Percentiles rank a stretch among this genome's conserved stretches.
These are phyloP conservation scores for Mortierella sp. DNA, from an alignment of 371 early-diverging fungal species.

Conservation along the genomic window DNA sequence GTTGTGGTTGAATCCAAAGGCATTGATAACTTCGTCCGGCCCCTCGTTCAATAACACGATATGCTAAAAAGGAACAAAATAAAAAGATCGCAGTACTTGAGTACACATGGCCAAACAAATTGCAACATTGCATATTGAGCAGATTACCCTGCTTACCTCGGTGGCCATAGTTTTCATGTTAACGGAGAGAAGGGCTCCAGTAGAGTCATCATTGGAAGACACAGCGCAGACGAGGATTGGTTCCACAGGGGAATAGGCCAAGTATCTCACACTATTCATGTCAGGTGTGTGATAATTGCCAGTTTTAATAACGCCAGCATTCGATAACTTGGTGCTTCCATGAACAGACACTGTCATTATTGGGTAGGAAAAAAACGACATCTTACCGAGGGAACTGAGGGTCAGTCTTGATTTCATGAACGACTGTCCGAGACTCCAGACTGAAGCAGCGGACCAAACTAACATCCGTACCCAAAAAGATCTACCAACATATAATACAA, in stretches of 20 bases:
- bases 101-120: neutral
- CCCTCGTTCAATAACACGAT: conserved; percentile 24
- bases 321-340: neutral
- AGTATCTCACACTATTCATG: conserved; percentile 62
- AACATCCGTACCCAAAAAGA: conserved; percentile 72
- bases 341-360: too few species aligned
- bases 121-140: neutral
- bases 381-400: conserved; percentile 67
- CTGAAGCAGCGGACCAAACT: conserved; percentile 72
- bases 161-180: conserved; percentile 73
- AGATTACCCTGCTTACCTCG: conserved; percentile 65
- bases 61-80: conserved; percentile 27
- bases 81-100: neutral
- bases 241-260: conserved; percentile 74
- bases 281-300: neutral
- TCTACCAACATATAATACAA: conserved; percentile 37
- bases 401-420: conserved; percentile 72
- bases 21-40: conserved; percentile 61
- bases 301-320: neutral
- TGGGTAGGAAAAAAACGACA: neutral
- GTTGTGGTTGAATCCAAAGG: conserved; percentile 75
- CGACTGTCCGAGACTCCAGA: conserved; percentile 69
- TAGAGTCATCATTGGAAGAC: conserved; percentile 55
- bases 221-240: conserved; percentile 70
- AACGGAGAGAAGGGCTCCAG: conserved; percentile 68